Conservation (phyloP, 169 alveolate genomes). For the Plasmodium vivax region DNA sequence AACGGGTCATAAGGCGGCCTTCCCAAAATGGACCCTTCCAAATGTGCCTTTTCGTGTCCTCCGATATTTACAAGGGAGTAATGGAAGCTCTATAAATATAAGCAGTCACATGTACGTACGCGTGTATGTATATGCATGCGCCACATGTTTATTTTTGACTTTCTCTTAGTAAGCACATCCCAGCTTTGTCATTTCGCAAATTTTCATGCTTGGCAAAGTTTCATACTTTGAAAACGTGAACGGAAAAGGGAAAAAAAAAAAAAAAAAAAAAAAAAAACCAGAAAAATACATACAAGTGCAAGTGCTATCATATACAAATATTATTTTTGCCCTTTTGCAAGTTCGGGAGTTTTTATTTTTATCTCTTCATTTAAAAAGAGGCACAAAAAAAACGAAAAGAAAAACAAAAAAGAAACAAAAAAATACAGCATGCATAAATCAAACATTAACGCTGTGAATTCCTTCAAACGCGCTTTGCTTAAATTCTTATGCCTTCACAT, state of each 20-base stretch:
- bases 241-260: not conserved
- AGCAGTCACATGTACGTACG: not conserved
- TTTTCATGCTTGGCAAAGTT: not conserved
- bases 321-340: not conserved
- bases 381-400: not conserved
- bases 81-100: not conserved
- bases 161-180: conserved; percentile 3
- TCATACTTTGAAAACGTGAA: not conserved
- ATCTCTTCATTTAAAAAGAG: not conserved
- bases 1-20: not conserved
- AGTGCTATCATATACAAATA: not conserved
- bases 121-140: conserved; percentile 12
- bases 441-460: not conserved
- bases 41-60: not conserved
- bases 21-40: not conserved
- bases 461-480: not conserved
- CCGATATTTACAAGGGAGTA: not conserved
- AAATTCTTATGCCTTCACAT: not conserved
- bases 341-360: not conserved
- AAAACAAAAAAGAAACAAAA: not conserved
- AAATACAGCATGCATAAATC: not conserved
- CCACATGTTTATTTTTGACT: not conserved
- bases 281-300: not conserved
- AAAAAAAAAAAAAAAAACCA: conserved; percentile 9
- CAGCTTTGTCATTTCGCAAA: not conserved